phyloP scores from a whole-genome alignment of 2,329 filamentous ascomycete species.

The Alternaria atra region DNA sequence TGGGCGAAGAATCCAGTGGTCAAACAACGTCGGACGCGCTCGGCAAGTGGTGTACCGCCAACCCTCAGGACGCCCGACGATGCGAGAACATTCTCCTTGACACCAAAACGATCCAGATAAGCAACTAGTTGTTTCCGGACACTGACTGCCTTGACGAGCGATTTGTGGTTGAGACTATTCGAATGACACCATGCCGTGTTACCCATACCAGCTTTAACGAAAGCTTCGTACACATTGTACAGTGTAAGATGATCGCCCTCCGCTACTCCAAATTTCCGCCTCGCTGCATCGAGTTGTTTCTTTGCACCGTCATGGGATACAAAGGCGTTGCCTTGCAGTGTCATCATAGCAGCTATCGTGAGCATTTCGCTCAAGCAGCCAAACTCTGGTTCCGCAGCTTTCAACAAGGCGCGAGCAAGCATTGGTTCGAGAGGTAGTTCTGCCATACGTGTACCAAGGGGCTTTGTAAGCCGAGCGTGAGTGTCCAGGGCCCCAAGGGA shows the following conservation, averaged over 20 bases:
- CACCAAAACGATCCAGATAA: slow-evolving; percentile 85
- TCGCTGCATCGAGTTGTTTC: slow-evolving; percentile 75
- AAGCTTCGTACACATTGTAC: slow-evolving; percentile 91
- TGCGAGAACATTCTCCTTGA: slow-evolving; percentile 64
- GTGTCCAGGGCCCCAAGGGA: slow-evolving; percentile 86
- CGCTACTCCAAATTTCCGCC: slow-evolving; percentile 85
- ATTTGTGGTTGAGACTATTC: slow-evolving; percentile 86
- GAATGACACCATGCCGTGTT: slow-evolving; percentile 87
- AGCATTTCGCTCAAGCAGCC: slow-evolving; percentile 85
- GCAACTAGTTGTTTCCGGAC: slow-evolving; percentile 86
- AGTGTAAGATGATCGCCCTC: slow-evolving; percentile 95
- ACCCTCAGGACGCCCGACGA: slow-evolving; percentile 49
- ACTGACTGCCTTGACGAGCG: slow-evolving; percentile 81
- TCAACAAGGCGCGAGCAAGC: slow-evolving; percentile 89
- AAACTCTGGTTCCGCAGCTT: slow-evolving; percentile 70
- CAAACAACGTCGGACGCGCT: slow-evolving; percentile 83
- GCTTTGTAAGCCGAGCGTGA: slow-evolving; percentile 88
- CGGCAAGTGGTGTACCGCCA: slow-evolving; percentile 63
- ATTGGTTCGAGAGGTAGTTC: slow-evolving; percentile 93
- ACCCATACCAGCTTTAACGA: slow-evolving; percentile 82
- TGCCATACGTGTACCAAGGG: slow-evolving; percentile 89
- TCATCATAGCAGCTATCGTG: slow-evolving; percentile 93
- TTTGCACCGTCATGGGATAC: slow-evolving; percentile 80
- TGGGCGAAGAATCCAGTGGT: slow-evolving; percentile 93
- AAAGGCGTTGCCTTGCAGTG: slow-evolving; percentile 83